Evolutionary conservation across 1,284 basidiomycete genomes (phyloP).

Genomic region (Agaricales sp.): DNA sequence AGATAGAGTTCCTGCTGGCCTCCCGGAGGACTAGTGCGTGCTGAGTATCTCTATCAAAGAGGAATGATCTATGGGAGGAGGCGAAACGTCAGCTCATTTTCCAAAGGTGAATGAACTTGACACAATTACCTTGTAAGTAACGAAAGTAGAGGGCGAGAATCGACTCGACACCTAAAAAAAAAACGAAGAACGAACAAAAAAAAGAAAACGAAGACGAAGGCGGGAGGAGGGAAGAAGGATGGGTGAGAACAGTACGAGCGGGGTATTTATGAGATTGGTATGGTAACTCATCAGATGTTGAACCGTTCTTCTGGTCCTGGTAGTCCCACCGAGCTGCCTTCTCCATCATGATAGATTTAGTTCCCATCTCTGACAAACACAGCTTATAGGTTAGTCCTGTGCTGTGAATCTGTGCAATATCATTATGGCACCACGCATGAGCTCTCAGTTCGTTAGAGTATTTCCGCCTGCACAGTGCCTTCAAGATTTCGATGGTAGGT

Average conservation of each 20-base stretch:
- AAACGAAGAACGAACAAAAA: slow-evolving; percentile 25
- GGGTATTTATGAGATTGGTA: slow-evolving; percentile 6
- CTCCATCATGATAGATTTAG: neutral
- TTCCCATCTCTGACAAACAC: neutral
- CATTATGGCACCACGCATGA: too few relatives aligned
- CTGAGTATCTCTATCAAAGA: slow-evolving; percentile 59
- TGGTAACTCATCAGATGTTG: neutral
- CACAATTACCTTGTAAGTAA: slow-evolving; percentile 37
- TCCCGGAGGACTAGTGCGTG: neutral
- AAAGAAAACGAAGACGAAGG: slow-evolving; percentile 27
- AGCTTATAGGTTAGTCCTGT: too few relatives aligned
- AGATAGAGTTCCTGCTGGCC: slow-evolving; percentile 1
- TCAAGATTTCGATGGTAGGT: too few relatives aligned
- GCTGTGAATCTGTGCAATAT: too few relatives aligned
- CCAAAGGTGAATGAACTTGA: slow-evolving; percentile 3
- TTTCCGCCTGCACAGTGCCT: too few relatives aligned
- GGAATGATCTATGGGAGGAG: slow-evolving; percentile 35
- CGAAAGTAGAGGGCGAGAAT: slow-evolving; percentile 49
- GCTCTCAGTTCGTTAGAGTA: too few relatives aligned
- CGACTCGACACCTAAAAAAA: slow-evolving; percentile 44
- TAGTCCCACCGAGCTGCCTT: neutral
- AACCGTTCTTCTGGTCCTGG: neutral
- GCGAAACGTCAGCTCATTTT: slow-evolving; percentile 9
- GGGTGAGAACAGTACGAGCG: slow-evolving; percentile 2
- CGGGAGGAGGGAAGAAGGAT: slow-evolving; percentile 17